Base-by-base conservation (phyloP, 2,329 filamentous ascomycete species). In the Nemania diffusa region DNA sequence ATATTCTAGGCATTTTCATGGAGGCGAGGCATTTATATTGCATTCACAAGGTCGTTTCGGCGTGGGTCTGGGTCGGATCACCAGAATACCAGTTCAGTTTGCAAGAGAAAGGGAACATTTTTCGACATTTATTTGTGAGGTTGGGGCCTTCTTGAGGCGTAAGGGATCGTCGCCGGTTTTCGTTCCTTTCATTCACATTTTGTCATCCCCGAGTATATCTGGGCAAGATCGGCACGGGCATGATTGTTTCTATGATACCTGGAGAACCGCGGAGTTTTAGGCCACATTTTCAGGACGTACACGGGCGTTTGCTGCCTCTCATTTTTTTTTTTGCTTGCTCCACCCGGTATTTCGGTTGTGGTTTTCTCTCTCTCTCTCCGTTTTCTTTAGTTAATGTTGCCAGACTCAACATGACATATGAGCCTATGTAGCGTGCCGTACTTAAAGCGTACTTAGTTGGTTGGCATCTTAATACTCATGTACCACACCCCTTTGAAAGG, bases 371-470 rank as follows among this genome's bases (percentile, higher is more conserved):
- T 53, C 20, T 52, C 3, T 40, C 17, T 27, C 29, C n/a, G 20
- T 48, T 53, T 42, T n/a, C 34, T 46, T 32, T 51, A 29, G 24
- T 51, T 44, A 11, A 22, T 17, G 13, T 48, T 48, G 48, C 20
- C 32, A 46, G 26, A 29, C 42, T 44, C 29, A 13, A 44, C 72
- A 42, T 69, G 27, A 62, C 73, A 53, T 69, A 51, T 26, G 50
- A 77, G 73, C 57, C 70, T 71, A 70, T 78, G 75, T 76, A 73
- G 57, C 75, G 65, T 74, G 73, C 73, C 68, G 66, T 71, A 44
- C 65, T 70, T 69, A 50, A 62, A 62, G 40, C 53, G 56, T 70
- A 70, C 61, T 65, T 71, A 27, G 65, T 70, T 71, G 29, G 65
- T 70, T 73, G 71, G 69, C 69, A 65, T 62, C 53, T 62, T 72